These are phyloP conservation scores for Exutisphaerella laricina DNA, from an alignment of 2,329 filamentous ascomycete species.

Conservation along the genomic window DNA sequence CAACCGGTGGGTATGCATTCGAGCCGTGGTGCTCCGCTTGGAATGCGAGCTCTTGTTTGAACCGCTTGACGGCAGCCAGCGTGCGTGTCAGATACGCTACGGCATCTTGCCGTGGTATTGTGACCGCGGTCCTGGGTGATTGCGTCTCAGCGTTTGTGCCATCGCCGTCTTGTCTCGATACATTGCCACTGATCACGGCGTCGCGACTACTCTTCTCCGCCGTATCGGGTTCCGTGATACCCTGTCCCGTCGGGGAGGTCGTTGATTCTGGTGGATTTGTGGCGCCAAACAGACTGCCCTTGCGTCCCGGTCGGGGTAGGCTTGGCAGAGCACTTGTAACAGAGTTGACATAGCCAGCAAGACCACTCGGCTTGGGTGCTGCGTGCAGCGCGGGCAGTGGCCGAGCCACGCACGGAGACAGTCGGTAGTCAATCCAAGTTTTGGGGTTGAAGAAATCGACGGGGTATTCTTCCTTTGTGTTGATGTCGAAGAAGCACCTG, in stretches of 20 bases:
- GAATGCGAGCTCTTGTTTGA: conserved; percentile 69
- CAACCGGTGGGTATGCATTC: conserved; percentile 77
- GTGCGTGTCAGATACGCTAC: conserved; percentile 68
- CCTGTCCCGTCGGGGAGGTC: conserved; percentile 19
- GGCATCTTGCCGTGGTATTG: conserved; percentile 51
- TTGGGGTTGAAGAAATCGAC: conserved; percentile 78
- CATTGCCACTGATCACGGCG: conserved; percentile 40
- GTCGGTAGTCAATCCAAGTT: conserved; percentile 70
- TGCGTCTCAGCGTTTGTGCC: conserved; percentile 12
- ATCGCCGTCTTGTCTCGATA: conserved; percentile 16
- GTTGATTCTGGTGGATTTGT: conserved; percentile 13
- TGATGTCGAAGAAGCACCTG: conserved; percentile 77
- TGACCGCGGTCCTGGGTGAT: conserved; percentile 39
- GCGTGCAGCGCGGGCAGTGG: conserved; percentile 53
- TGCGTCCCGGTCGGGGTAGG: conserved; percentile 25
- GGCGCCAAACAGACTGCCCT: conserved; percentile 21
- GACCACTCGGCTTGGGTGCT: conserved; percentile 34
- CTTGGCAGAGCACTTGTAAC: conserved; percentile 43
- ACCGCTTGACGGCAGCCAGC: conserved; percentile 63
- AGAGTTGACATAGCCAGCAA: conserved; percentile 42
- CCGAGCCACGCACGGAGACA: conserved; percentile 71
- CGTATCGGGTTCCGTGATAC: conserved; percentile 23
- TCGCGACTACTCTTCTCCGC: conserved; percentile 27
- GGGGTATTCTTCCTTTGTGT: conserved; percentile 71
- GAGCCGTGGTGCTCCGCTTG: conserved; percentile 51